Evolutionary conservation across 2,329 filamentous ascomycete genomes (phyloP).

Genomic region (Lachnellula occidentalis): DNA sequence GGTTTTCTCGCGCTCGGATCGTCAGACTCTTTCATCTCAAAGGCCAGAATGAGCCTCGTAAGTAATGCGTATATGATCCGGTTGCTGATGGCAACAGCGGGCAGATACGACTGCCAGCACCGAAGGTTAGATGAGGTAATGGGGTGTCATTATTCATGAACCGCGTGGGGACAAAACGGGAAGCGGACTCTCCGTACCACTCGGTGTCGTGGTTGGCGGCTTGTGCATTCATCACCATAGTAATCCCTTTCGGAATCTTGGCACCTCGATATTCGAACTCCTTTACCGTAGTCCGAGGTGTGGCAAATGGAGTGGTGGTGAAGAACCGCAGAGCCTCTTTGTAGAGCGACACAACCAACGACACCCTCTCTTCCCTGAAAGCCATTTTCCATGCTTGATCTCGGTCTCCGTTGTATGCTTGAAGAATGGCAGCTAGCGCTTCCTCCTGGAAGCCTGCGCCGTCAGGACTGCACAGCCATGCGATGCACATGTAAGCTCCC

Average conservation of each 20-base stretch:
- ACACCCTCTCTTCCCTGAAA: constrained; percentile 23
- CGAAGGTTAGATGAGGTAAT: constrained; percentile 22
- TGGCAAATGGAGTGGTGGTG: constrained; percentile 19
- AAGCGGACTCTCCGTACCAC: constrained; percentile 21
- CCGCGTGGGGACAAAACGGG: constrained; percentile 19
- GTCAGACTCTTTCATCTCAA: constrained; percentile 13
- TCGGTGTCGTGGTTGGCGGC: constrained; percentile 21
- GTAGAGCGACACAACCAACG: constrained; percentile 20
- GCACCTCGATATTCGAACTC: constrained; percentile 15
- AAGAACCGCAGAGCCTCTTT: constrained; percentile 23
- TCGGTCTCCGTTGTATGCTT: constrained; percentile 19
- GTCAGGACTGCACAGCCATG: constrained; percentile 18
- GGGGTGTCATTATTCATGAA: constrained; percentile 15
- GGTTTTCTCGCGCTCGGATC: constrained; percentile 7
- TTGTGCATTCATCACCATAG: constrained; percentile 26
- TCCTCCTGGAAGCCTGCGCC: constrained; percentile 16
- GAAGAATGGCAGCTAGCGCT: constrained; percentile 17
- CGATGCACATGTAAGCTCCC: constrained; percentile 19
- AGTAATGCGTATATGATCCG: constrained; percentile 19
- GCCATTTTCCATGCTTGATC: constrained; percentile 21
- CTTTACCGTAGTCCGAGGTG: constrained; percentile 14
- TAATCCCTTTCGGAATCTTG: constrained; percentile 21
- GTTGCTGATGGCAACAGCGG: constrained; percentile 24
- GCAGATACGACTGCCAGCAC: constrained; percentile 21
- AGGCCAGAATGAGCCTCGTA: constrained; percentile 15